Conservation (phyloP, 192 early-diverging fungal genomes). For the Jimgerdemannia lactiflua region DNA sequence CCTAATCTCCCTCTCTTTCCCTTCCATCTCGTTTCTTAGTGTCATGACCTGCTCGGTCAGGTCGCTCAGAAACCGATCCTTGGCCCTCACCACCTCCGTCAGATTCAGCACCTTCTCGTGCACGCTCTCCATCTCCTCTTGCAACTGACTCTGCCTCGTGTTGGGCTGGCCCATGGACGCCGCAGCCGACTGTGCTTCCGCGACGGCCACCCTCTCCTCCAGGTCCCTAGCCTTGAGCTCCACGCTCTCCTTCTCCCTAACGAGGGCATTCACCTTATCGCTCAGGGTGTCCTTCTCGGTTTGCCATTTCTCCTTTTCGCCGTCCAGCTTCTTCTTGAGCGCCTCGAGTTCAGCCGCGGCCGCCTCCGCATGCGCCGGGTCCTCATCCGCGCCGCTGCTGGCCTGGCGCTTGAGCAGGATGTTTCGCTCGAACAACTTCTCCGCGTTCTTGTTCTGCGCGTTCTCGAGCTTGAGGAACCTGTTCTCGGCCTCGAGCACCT, state of each 20-base stretch:
- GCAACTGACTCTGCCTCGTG: conserved; percentile 16
- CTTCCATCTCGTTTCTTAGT: conserved; percentile 30
- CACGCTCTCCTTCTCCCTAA: conserved; percentile 32
- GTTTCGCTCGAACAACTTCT: conserved; percentile 50
- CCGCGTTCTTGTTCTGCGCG: conserved; percentile 54
- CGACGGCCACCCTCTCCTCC: conserved; percentile 25
- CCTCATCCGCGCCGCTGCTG: conserved; percentile 1
- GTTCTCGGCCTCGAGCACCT: conserved; percentile 71
- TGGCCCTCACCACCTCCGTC: conserved; percentile 32
- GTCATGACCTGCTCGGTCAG: conserved; percentile 33
- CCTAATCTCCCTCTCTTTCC: conserved; percentile 33
- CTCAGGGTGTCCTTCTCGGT: conserved; percentile 32
- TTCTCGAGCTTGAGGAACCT: conserved; percentile 63
- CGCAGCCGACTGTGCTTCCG: conserved; percentile 29
- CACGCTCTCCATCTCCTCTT: conserved; percentile 35
- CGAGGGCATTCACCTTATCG: conserved; percentile 23
- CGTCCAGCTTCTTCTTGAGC: conserved; percentile 13
- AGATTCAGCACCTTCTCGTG: conserved; percentile 35
- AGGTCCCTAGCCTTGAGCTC: conserved; percentile 40
- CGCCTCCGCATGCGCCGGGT: conserved; percentile 5
- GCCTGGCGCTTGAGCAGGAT: conserved; percentile 13
- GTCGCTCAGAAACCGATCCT: conserved; percentile 33
- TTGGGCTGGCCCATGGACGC: conserved; percentile 4
- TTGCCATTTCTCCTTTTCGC: conserved; percentile 10
- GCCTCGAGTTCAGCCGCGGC: conserved; percentile 8